Evolutionary conservation across 2,329 filamentous ascomycete species (phyloP).

Genomic region (Alternaria viburni): DNA sequence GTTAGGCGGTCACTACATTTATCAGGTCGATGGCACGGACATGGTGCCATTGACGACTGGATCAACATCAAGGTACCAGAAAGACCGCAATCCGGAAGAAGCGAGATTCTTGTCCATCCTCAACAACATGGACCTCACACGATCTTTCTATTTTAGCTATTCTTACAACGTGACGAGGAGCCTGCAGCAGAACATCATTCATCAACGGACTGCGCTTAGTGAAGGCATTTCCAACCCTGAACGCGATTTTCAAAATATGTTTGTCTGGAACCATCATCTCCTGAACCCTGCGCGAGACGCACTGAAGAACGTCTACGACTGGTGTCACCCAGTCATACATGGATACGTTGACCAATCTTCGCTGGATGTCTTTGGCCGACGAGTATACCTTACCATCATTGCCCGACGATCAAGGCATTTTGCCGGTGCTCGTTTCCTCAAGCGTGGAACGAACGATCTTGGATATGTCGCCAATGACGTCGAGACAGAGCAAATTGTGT

Average conservation of each 20-base stretch:
- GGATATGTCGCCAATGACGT: conserved; percentile 98
- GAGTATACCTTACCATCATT: conserved; percentile 91
- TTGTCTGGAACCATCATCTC: conserved; percentile 95
- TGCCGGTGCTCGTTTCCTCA: conserved; percentile 91
- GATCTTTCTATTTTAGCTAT: conserved; percentile 98
- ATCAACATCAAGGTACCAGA: conserved; percentile 68
- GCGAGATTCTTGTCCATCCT: conserved; percentile 86
- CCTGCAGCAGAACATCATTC: conserved; percentile 87
- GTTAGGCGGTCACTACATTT: conserved; percentile 94
- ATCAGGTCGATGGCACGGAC: conserved; percentile 93
- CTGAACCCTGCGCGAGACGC: conserved; percentile 73
- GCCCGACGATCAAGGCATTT: conserved; percentile 91
- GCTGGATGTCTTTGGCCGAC: conserved; percentile 78
- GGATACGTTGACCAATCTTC: conserved; percentile 92
- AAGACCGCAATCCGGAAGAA: conserved; percentile 88
- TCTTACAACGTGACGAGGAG: conserved; percentile 95
- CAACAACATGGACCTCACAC: conserved; percentile 86
- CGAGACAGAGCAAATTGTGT: conserved; percentile 97
- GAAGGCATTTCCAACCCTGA: conserved; percentile 66
- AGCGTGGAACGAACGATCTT: conserved; percentile 91
- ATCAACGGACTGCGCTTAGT: conserved; percentile 74
- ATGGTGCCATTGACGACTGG: conserved; percentile 83
- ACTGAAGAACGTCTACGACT: conserved; percentile 85
- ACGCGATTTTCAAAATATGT: conserved; percentile 88
- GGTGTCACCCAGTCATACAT: conserved; percentile 95